Conservation (phyloP, 192 early-diverging fungal species). For the Dimargaris cristalligena region DNA sequence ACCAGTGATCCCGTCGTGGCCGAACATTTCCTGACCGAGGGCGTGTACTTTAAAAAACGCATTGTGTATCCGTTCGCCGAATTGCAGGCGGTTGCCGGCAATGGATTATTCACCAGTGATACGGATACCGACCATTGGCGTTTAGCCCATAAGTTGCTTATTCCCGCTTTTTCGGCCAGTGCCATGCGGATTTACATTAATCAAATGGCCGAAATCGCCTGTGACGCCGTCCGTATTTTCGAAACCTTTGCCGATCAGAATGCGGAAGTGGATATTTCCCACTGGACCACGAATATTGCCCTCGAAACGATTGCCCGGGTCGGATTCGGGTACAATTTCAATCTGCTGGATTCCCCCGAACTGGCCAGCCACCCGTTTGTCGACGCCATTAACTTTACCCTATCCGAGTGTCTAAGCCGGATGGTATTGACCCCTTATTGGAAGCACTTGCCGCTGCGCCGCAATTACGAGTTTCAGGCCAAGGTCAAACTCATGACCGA, state of each 20-base stretch:
- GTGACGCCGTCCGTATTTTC: conserved; percentile 18
- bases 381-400: conserved; percentile 20
- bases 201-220: conserved; percentile 27
- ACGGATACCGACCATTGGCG: conserved; percentile 33
- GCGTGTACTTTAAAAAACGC: conserved; percentile 36
- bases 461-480: conserved; percentile 22
- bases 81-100: conserved; percentile 25
- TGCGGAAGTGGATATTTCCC: conserved; percentile 19
- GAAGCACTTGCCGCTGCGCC: conserved; percentile 24
- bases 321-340: conserved; percentile 39
- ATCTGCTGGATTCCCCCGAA: conserved; percentile 19
- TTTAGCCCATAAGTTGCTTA: conserved; percentile 36
- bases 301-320: conserved; percentile 36
- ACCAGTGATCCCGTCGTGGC: conserved; percentile 28
- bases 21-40: conserved; percentile 26
- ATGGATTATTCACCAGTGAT: conserved; percentile 32
- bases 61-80: conserved; percentile 21
- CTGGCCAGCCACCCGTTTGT: conserved; percentile 21
- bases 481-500: conserved; percentile 24
- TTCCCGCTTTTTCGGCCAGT: conserved; percentile 34
- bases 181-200: conserved; percentile 21
- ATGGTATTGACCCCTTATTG: conserved; percentile 18
- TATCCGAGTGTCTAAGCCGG: conserved; percentile 19
- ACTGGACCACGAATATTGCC: conserved; percentile 36
- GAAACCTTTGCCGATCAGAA: conserved; percentile 16